Conservation (phyloP, 2,329 filamentous ascomycete genomes). For the Bimuria novae-zelandiae region DNA sequence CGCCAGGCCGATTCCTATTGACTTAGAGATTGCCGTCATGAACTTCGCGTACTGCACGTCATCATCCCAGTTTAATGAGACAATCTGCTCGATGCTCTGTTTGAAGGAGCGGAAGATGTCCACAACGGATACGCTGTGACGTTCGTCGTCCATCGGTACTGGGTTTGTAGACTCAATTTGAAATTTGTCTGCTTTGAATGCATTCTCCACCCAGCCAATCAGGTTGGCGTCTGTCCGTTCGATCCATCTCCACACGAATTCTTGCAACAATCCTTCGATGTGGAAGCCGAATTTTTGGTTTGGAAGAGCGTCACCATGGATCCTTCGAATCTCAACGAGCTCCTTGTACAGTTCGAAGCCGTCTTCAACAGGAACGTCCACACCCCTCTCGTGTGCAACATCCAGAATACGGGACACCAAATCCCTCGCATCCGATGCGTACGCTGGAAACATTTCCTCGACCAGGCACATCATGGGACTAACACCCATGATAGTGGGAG, state of each 20-base stretch:
- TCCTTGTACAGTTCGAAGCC: slow-evolving; percentile 94
- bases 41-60: slow-evolving; percentile 94
- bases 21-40: slow-evolving; percentile 90
- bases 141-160: slow-evolving; percentile 74
- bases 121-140: slow-evolving; percentile 90
- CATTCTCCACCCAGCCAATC: slow-evolving; percentile 82
- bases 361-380: slow-evolving; percentile 85
- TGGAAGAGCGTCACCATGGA: slow-evolving; percentile 77
- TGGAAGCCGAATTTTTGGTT: slow-evolving; percentile 78
- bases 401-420: slow-evolving; percentile 82
- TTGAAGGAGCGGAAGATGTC: slow-evolving; percentile 95
- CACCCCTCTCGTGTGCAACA: slow-evolving; percentile 67
- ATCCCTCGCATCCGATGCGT: slow-evolving; percentile 85
- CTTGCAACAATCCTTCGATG: slow-evolving; percentile 81
- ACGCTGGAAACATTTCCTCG: slow-evolving; percentile 82
- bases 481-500: slow-evolving; percentile 82
- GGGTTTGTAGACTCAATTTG: slow-evolving; percentile 70
- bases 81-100: slow-evolving; percentile 85
- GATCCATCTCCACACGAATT: slow-evolving; percentile 97
- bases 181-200: slow-evolving; percentile 89
- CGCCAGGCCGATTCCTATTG: slow-evolving; percentile 79
- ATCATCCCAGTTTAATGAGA: slow-evolving; percentile 87
- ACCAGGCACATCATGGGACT: slow-evolving; percentile 73
- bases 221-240: slow-evolving; percentile 78
- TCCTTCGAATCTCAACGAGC: slow-evolving; percentile 79